Base-by-base conservation (phyloP, 257 asterid genomes). In the Fraxinus pennsylvanica region DNA sequence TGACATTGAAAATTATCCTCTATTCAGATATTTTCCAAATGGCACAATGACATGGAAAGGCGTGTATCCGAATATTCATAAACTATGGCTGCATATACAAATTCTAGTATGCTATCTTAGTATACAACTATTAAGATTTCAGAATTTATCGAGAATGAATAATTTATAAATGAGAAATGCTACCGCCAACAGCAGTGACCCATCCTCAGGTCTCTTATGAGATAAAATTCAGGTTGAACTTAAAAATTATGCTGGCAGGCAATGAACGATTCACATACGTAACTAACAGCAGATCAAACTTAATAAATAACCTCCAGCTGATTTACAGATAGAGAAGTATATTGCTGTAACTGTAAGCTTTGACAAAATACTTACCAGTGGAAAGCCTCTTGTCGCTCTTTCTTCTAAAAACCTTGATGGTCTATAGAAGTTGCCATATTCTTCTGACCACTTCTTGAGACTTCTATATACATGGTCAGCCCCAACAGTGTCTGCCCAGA, bases 401-500 rank as follows among this genome's bases (percentile, higher is more conserved):
- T 96, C 97, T 84, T 89, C 92, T 89, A 96, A 84, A 86, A 78
- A 92, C 69, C 79, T 90, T 25, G 99, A 91, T 25, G 99, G 99
- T 84, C 59, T 87, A 84, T 89, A 96, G 83, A 92, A 91, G 82
- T 82, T 82, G 25, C 99, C 99, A 80, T 91, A 90, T 59, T 76
- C 36, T 75, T 86, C 90, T 80, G 88, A 84, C 98, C 98, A 94
- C 82, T 87, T 91, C 81, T 74, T 82, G 79, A 96, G 98, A 75
- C 96, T 92, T 84, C 73, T 88, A 81, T 89, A 88, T 75, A 96
- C 83, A 78, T 81, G 83, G 80, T 82, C 91, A 75, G 97, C 98
- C 17, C 99, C 99, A 75, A 96, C 82, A 36, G 88, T 83, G 88
- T 96, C 99, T 8, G 97, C 99, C 99, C 99, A 96, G 89, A 87